Base-by-base conservation (phyloP, 164 flowering plant species). In the Chloranthus sessilifolius region DNA sequence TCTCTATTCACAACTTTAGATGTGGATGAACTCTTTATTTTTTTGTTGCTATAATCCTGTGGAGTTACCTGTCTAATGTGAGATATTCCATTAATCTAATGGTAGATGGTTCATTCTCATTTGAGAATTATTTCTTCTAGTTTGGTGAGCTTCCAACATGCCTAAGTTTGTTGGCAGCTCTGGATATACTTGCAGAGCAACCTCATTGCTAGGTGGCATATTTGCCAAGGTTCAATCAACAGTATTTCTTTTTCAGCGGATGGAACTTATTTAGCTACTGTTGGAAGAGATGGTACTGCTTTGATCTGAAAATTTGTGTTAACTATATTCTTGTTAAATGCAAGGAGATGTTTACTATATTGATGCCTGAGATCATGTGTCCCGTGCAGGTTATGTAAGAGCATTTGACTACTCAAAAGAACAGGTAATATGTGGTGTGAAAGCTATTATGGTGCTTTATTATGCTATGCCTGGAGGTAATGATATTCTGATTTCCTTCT, bases 391-490 rank as follows among this genome's bases (percentile, higher is more conserved):
- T 69, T 86, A 79, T 67, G 58, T 94, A 30, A 78, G 99, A 43
- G 81, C 89, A 16, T 89, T 89, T 73, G 95, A 94, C 68, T 94
- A 78, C 73, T 71, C 77, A 49, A 94, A 71, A 54, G 96, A 87
- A 60, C 95, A 82, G 58, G 79, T 94, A 21, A 62, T 81, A 43
- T 89, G 89, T 61, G 99, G 99, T 42, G 95, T 87, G 40, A 88
- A 76, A 81, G 97, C 63, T 94, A 94, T 55, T 94, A 94, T 67
- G 99, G 99, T 52, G 99, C 99, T 66, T 59, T 82, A 14, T 58
- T 89, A 17, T 94, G 99, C 47, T 94, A 97, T 68, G 86, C 97
- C 38, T 94, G 99, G 99, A 94, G 99, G 97, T 94, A 50, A 48
- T 27, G 34, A 33, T 14, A 28, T 62, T 40, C 16, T 24, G 8